These are phyloP conservation scores for Blastobotrys aristatus DNA, from an alignment of 1,139 yeast genomes.

Conservation along the genomic window DNA sequence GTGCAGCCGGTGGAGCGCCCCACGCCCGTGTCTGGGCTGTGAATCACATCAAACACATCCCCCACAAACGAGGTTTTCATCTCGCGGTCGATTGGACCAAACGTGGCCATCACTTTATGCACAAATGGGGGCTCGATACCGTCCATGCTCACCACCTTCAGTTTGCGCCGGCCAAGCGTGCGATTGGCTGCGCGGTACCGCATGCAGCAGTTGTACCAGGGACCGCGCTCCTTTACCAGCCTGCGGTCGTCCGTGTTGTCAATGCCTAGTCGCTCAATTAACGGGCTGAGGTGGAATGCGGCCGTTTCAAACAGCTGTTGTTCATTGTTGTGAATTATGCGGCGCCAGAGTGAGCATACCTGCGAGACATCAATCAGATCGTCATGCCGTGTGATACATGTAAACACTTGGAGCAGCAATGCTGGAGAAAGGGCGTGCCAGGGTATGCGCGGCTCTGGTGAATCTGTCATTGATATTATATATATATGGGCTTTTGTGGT, in stretches of 20 bases:
- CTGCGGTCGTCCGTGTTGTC: constrained; percentile 5
- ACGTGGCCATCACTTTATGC: neutral
- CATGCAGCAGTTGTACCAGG: constrained; percentile 5
- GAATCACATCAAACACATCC: neutral
- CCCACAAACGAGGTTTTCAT: neutral
- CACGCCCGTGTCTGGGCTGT: neutral
- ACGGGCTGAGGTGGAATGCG: neutral
- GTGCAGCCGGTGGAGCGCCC: constrained; percentile 6
- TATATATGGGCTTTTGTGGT: too few species aligned
- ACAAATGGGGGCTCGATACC: neutral
- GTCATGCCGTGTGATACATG: too few species aligned
- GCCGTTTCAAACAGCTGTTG: neutral
- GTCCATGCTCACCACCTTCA: neutral
- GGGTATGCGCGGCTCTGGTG: too few species aligned
- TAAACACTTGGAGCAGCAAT: too few species aligned
- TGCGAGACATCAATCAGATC: too few species aligned
- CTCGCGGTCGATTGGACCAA: constrained; percentile 2
- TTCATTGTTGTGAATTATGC: too few species aligned
- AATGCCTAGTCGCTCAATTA: neutral
- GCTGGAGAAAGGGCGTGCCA: too few species aligned
- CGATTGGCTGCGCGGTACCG: neutral
- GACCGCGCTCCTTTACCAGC: neutral
- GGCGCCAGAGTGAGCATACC: too few species aligned
- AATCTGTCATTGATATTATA: too few species aligned
- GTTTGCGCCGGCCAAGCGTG: neutral